phyloP scores from a whole-genome alignment of 164 flowering plant genomes.

The Protea cynaroides region DNA sequence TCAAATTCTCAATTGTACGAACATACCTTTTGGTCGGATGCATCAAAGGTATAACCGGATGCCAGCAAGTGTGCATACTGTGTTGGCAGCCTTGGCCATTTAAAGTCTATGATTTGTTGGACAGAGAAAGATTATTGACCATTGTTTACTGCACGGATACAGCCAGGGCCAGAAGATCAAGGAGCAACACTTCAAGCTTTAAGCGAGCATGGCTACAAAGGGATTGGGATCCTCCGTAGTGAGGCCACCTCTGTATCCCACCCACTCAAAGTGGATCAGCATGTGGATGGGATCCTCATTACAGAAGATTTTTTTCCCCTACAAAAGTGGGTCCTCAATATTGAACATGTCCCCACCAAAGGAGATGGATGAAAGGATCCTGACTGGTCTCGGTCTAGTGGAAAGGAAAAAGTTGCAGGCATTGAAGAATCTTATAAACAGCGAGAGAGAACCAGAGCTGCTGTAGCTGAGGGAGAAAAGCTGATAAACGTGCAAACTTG shows the following conservation, averaged over 20 bases:
- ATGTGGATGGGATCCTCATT: too few species aligned
- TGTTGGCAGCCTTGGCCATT: too few species aligned
- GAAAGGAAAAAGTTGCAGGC: conserved; percentile 42
- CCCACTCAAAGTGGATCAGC: too few species aligned
- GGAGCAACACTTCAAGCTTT: conserved; percentile 55
- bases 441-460: conserved; percentile 62
- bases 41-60: too few species aligned
- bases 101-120: too few species aligned
- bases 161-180: conserved; percentile 47
- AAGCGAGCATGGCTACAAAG: conserved; percentile 67
- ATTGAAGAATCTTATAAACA: conserved; percentile 66
- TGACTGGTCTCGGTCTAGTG: conserved; percentile 93
- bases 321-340: conserved; percentile 79
- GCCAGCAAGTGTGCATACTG: too few species aligned
- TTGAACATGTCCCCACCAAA: conserved; percentile 64
- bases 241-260: too few species aligned
- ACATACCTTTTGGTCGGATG: too few species aligned
- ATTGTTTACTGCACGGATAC: conserved; percentile 4
- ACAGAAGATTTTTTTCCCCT: too few species aligned
- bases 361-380: conserved; percentile 35
- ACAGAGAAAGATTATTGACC: too few species aligned
- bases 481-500: conserved; percentile 39
- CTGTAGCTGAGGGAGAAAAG: conserved; percentile 52
- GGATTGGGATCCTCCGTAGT: too few species aligned
- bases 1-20: too few species aligned